Evolutionary conservation across 208 protist species (phyloP), one percentile per base, ranked within the genome.

Genomic region (Leishmania guyanensis): DNA sequence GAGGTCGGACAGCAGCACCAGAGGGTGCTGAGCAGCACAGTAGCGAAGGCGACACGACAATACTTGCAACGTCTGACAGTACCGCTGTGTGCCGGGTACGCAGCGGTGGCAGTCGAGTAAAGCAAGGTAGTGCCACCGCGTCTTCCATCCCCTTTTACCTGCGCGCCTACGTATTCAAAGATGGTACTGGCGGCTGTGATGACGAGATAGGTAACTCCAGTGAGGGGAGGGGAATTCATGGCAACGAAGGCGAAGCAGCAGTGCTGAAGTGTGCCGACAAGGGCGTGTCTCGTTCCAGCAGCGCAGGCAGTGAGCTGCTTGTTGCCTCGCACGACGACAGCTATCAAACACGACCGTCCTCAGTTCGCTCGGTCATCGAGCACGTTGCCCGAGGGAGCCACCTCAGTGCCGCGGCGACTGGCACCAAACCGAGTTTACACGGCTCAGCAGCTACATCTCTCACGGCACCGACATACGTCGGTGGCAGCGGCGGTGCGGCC

Each of bases 111-210:
- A 20, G 43, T 60, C 50, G n/a, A 39, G 51, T 20, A 26, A 60
- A 20, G 71, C 71, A 29, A 9, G 17, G 50, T 26, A 39, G 33
- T 33, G 22, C 36, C 29, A 29, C 16, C 2, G 33, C 39, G 5
- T 65, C 66, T 29, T 56, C 77, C n/a, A 82, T 85, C 51, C 82
- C 82, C 1, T 56, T 12, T 0, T 81, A 85, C 72, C 65, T 85
- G 39, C 75, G 68, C 6, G 71, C 60, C 10, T 85, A 85, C 54
- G 82, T 85, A n/a, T 36, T 77, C 62, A 78, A 85, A 26, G 72
- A 39, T 10, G 66, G 29, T 14, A 56, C 2, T 43, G 74, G 76
- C 26, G 68, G 3, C 46, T 48, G 68, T 36, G 46, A 6, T 14
- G 46, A 53, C 68, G 46, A 51, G 46, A 36, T 5, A 48, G 53